Evolutionary conservation across 345 rosid genomes (phyloP).

Genomic region (Cardamine occulta): DNA sequence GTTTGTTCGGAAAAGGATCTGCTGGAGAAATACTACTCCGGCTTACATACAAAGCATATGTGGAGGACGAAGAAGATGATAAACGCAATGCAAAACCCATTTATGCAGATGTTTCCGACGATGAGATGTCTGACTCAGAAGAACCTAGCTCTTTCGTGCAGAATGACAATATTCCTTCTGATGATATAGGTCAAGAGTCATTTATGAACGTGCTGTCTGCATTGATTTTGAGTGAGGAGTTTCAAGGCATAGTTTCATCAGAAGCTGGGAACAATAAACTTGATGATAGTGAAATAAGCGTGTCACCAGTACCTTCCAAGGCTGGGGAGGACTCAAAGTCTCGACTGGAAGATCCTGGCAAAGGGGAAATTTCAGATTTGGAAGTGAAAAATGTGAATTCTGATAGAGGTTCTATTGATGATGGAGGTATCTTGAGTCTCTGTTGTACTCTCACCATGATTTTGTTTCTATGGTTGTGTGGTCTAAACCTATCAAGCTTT

Average conservation of each 20-base stretch:
- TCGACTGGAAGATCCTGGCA: constrained; percentile 41
- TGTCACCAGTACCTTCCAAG: constrained; percentile 45
- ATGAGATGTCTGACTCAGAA: constrained; percentile 73
- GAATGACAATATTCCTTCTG: constrained; percentile 44
- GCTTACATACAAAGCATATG: constrained; percentile 93
- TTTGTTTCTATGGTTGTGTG: constrained; percentile 18
- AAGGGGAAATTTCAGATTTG: constrained; percentile 31
- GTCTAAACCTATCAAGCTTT: constrained; percentile 29
- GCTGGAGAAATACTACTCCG: constrained; percentile 87
- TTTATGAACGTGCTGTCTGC: constrained; percentile 97
- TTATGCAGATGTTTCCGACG: constrained; percentile 66
- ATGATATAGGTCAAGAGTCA: constrained; percentile 67
- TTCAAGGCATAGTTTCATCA: constrained; percentile 95
- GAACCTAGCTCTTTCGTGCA: constrained; percentile 53
- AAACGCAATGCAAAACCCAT: constrained; percentile 48
- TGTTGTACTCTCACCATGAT: constrained; percentile 12
- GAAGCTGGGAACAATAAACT: constrained; percentile 67
- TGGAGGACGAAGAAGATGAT: constrained; percentile 98
- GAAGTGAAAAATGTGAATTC: constrained; percentile 20
- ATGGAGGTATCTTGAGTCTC: constrained; percentile 36
- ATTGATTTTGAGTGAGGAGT: constrained; percentile 89
- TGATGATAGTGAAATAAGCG: constrained; percentile 48
- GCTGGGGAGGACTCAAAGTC: constrained; percentile 48
- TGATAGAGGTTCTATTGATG: constrained; percentile 39
- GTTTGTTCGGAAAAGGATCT: constrained; percentile 69